These are phyloP conservation scores for Rhodomyrtus tomentosa DNA, from an alignment of 345 rosid species.

Conservation along the genomic window DNA sequence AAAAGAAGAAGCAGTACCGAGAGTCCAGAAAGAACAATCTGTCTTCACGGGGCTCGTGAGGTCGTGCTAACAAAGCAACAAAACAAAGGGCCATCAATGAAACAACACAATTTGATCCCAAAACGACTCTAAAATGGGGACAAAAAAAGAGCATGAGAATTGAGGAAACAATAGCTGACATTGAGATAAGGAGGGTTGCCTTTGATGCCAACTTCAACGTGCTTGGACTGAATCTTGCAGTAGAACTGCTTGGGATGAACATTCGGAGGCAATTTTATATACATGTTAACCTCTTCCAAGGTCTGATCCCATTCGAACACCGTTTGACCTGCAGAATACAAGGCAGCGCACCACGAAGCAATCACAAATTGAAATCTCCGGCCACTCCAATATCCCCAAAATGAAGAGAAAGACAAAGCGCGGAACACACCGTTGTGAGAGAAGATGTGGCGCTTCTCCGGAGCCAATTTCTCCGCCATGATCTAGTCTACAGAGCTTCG, in stretches of 20 bases:
- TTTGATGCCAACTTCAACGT: slow-evolving; percentile 85
- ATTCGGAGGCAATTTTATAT: slow-evolving; percentile 62
- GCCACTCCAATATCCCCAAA: background rate
- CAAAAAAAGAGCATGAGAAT: background rate
- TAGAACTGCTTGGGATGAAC: slow-evolving; percentile 60
- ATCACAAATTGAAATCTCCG: background rate
- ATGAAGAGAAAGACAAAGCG: background rate
- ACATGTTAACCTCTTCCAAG: slow-evolving; percentile 74
- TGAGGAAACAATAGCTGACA: slow-evolving; percentile 20
- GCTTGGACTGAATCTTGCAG: slow-evolving; percentile 77
- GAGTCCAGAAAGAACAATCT: slow-evolving; percentile 87
- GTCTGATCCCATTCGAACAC: slow-evolving; percentile 98
- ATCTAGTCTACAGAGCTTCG: background rate
- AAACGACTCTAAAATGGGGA: background rate
- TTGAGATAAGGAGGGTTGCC: slow-evolving; percentile 95
- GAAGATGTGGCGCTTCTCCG: slow-evolving; percentile 51
- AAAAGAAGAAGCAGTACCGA: slow-evolving; percentile 29
- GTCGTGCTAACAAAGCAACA: slow-evolving; percentile 42
- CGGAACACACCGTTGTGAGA: slow-evolving; percentile 28
- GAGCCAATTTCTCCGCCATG: slow-evolving; percentile 60
- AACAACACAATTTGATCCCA: background rate
- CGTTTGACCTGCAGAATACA: slow-evolving; percentile 33
- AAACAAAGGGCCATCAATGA: background rate
- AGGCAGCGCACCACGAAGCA: background rate
- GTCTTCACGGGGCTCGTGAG: slow-evolving; percentile 67